Evolutionary conservation across 2,329 filamentous ascomycete genomes (phyloP), one percentile per base, ranked within the genome.

Genomic region (Canariomyces notabilis): DNA sequence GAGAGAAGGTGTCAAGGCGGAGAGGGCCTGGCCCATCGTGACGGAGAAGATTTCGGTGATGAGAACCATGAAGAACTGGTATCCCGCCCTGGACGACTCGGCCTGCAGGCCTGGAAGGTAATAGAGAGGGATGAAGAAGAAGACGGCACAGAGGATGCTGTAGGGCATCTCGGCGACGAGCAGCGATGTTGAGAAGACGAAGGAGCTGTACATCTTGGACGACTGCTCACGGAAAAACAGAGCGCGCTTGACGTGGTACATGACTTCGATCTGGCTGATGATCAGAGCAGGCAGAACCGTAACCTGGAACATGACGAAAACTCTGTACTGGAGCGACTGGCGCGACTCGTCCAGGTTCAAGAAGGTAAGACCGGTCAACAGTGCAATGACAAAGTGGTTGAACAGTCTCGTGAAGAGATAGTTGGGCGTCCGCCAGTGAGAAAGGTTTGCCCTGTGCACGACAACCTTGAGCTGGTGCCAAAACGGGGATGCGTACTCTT

Each of bases 301-400:
- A 42, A 89, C 80, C 64, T 94, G 88, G 77, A 95, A 95, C 64
- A 93, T 87, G 65, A 91, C 80, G 66, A 95, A 95, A 52, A 95
- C 78, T 50, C 84, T 83, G 71, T 93, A 87, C 65, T 95, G 89
- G 4, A 95, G 75, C 1, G 84, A 87, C 1, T 83, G 70, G 8
- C 85, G 79, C 2, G 85, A 89, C 59, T 89, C 68, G 60, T 91
- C 82, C 7, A 95, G 78, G 50, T 88, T 78, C 38, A 94, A 72
- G 64, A 85, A 95, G 26, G 84, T 84, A 11, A 95, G 74, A 56
- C 89, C 89, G 0, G 85, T 88, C 45, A 94, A 69, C 12, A 95
- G 61, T 1, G 86, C 83, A 54, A 95, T 86, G 50, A 82, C 78
- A 49, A 91, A 71, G 63, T 95, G 89, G 61, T 86, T 90, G 73